Percentiles rank a stretch among this genome's conserved stretches.
Conservation (phyloP, 139 green algal species). For the Chlamydomonas sphaeroides region DNA sequence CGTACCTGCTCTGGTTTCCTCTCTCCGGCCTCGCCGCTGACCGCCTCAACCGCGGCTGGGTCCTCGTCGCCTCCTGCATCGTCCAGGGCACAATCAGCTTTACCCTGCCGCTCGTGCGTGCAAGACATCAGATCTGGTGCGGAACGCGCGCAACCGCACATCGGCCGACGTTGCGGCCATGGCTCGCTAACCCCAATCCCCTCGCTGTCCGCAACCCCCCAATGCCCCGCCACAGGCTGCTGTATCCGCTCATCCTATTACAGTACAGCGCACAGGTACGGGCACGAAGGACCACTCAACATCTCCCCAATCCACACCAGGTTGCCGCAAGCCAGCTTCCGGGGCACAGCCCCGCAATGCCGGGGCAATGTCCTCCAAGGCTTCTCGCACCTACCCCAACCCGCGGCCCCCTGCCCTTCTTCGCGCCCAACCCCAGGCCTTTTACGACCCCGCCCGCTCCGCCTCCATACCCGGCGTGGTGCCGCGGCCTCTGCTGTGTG, state of each 20-base stretch:
- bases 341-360: too few relatives aligned
- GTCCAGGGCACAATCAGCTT: slow-evolving; percentile 25
- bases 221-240: background rate
- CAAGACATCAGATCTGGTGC: background rate
- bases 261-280: slow-evolving; percentile 40
- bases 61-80: slow-evolving; percentile 10
- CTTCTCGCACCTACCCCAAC: too few relatives aligned
- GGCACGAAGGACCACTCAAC: too few relatives aligned
- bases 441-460: slow-evolving; percentile 24
- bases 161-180: too few relatives aligned
- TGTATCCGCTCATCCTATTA: slow-evolving; percentile 31
- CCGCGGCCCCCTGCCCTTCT: too few relatives aligned
- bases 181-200: too few relatives aligned
- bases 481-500: background rate
- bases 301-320: too few relatives aligned
- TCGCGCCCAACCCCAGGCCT: too few relatives aligned
- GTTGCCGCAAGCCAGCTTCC: too few relatives aligned
- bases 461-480: slow-evolving; percentile 9
- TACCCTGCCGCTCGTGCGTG: slow-evolving; percentile 3
- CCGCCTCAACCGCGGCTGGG: slow-evolving; percentile 4
- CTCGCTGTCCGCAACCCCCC: too few relatives aligned
- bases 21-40: slow-evolving; percentile 26
- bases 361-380: too few relatives aligned
- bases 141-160: too few relatives aligned
- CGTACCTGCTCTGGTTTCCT: slow-evolving; percentile 34